phyloP scores from a whole-genome alignment of 2,329 filamentous ascomycete genomes.

The Pseudogymnoascus sp. region DNA sequence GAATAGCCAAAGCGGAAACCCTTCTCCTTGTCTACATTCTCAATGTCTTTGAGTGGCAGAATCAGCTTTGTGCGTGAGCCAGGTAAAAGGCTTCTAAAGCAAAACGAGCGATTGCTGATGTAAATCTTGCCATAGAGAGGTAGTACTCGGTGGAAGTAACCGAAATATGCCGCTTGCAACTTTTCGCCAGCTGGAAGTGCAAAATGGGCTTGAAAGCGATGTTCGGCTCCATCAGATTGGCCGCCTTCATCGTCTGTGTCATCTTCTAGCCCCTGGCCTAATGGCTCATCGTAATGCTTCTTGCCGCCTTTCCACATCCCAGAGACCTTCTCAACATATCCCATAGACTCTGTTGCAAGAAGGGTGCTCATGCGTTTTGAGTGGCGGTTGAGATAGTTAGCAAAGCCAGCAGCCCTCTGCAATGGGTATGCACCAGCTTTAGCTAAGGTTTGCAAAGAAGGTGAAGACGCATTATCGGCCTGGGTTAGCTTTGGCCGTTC shows the following conservation, averaged over 20 bases:
- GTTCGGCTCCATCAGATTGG: slow-evolving; percentile 59
- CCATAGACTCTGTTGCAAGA: slow-evolving; percentile 85
- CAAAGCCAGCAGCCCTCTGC: slow-evolving; percentile 74
- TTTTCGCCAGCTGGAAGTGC: slow-evolving; percentile 77
- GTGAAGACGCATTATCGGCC: slow-evolving; percentile 36
- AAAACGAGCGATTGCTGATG: slow-evolving; percentile 78
- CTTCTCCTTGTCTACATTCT: slow-evolving; percentile 91
- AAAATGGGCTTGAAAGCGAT: slow-evolving; percentile 85
- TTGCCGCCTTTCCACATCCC: slow-evolving; percentile 93
- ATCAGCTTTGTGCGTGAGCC: slow-evolving; percentile 90
- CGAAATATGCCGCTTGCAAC: slow-evolving; percentile 83
- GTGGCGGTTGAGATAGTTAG: slow-evolving; percentile 71
- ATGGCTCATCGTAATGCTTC: slow-evolving; percentile 71
- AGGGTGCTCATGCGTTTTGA: slow-evolving; percentile 76
- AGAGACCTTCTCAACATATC: slow-evolving; percentile 92
- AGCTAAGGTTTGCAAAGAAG: slow-evolving; percentile 50
- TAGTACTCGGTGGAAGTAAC: slow-evolving; percentile 80
- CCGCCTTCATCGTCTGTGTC: slow-evolving; percentile 50
- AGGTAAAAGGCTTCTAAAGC: slow-evolving; percentile 84
- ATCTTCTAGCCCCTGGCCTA: slow-evolving; percentile 46
- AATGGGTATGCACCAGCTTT: slow-evolving; percentile 66
- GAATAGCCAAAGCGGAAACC: slow-evolving; percentile 89
- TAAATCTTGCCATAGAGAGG: slow-evolving; percentile 97
- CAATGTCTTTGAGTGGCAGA: slow-evolving; percentile 80
- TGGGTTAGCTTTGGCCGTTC: slow-evolving; percentile 13